Percentiles rank a stretch among this genome's conserved stretches.
These are phyloP conservation scores for Kregervanrija fluxuum DNA, from an alignment of 805 yeast genomes.

Conservation along the genomic window DNA sequence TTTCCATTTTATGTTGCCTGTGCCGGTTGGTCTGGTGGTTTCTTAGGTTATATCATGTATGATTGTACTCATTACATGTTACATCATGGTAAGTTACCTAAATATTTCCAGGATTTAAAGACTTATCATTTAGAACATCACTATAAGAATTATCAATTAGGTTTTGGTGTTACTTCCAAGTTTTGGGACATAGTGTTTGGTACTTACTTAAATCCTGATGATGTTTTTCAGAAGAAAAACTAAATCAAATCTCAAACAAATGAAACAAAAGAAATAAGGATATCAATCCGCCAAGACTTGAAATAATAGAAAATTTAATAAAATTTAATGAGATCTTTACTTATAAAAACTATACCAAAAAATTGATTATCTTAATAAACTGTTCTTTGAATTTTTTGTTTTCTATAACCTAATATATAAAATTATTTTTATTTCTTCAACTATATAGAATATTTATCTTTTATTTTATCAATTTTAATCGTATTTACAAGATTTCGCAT, in stretches of 20 bases:
- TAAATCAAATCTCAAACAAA: constrained; percentile 7
- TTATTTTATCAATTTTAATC: too few species aligned
- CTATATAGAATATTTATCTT: too few species aligned
- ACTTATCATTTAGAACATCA: constrained; percentile 95
- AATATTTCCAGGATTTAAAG: constrained; percentile 68
- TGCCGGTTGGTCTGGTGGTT: constrained; percentile 92
- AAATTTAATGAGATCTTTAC: neutral
- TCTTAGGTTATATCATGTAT: constrained; percentile 85
- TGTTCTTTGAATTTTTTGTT: too few species aligned
- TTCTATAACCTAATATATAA: too few species aligned
- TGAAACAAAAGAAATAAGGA: too few species aligned
- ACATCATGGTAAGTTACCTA: constrained; percentile 83
- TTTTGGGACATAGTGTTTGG: constrained; percentile 93
- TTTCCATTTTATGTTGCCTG: constrained; percentile 83
- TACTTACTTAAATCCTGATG: constrained; percentile 55
- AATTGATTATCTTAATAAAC: neutral
- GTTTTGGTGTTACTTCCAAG: constrained; percentile 91
- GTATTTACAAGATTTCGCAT: too few species aligned
- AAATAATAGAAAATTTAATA: too few species aligned
- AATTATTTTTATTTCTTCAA: too few species aligned
- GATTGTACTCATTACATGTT: constrained; percentile 92
- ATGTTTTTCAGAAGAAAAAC: constrained; percentile 36
- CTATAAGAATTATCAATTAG: constrained; percentile 92
- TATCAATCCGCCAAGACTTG: too few species aligned
- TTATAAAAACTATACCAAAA: neutral